These are phyloP conservation scores for Trichoderma asperellum DNA, from an alignment of 2,329 filamentous ascomycete genomes.

Conservation along the genomic window DNA sequence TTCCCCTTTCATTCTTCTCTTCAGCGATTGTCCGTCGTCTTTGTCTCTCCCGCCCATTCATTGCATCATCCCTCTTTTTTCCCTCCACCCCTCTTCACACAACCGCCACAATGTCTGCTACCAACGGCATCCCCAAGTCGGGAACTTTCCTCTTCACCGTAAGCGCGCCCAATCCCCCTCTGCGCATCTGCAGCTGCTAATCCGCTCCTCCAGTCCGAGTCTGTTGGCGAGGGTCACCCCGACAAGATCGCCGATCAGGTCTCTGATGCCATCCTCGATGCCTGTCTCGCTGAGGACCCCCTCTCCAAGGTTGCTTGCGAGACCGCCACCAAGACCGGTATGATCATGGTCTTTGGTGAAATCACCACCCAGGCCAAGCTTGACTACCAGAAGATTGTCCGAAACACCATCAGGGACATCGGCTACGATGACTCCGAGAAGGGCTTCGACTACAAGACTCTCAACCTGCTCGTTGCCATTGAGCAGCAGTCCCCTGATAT, in stretches of 20 bases:
- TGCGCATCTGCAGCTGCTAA: conserved; percentile 32
- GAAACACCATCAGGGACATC: conserved; percentile 94
- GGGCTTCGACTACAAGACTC: conserved; percentile 99
- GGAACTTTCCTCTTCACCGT: conserved; percentile 85
- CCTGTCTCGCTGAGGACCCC: conserved; percentile 91
- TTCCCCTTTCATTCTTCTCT: not conserved
- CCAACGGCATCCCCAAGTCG: conserved; percentile 53
- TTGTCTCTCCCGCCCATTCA: conserved; percentile 3
- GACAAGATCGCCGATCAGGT: conserved; percentile 99
- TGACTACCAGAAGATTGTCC: conserved; percentile 98
- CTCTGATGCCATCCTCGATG: conserved; percentile 97
- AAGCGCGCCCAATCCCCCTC: conserved; percentile 38
- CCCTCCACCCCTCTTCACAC: conserved; percentile 33
- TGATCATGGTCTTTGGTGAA: conserved; percentile 99
- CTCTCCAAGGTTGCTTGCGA: conserved; percentile 99
- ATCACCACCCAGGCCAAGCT: conserved; percentile 95
- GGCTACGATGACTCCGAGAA: conserved; percentile 96
- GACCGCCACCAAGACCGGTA: conserved; percentile 98
- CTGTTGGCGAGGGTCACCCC: conserved; percentile 87
- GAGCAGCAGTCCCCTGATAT: conserved; percentile 99
- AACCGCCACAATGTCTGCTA: conserved; percentile 59
- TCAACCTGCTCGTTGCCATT: conserved; percentile 97
- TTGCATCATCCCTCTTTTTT: conserved; percentile 32
- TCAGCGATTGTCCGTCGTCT: conserved; percentile 9
- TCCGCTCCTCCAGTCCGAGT: conserved; percentile 68